Percentiles rank a stretch among this genome's conserved stretches.
Evolutionary conservation across 1,284 basidiomycete species (phyloP).

Genomic region (Boletus austroedulis): DNA sequence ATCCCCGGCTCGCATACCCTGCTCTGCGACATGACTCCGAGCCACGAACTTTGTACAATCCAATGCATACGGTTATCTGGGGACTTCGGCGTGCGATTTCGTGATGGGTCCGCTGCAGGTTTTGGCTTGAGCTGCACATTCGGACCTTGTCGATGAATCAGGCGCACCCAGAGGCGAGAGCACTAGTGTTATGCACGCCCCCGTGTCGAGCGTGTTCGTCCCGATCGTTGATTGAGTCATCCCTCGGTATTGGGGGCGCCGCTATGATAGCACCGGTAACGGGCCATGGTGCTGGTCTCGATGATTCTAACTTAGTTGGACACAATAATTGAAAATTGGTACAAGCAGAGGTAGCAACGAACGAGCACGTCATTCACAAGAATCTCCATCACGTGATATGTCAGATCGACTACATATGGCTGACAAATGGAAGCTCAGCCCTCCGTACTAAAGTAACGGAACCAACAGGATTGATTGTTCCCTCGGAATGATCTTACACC

Average conservation of each 20-base stretch:
- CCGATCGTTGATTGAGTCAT: conserved; percentile 54
- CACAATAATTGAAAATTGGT: too few relatives aligned
- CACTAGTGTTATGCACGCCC: conserved; percentile 25
- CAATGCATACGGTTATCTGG: conserved; percentile 34
- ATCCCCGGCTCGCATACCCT: conserved; percentile 34
- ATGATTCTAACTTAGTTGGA: too few relatives aligned
- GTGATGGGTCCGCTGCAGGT: conserved; percentile 65
- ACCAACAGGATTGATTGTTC: too few relatives aligned
- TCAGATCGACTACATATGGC: too few relatives aligned
- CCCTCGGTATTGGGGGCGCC: too few relatives aligned
- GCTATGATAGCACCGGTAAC: too few relatives aligned
- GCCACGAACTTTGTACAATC: conserved; percentile 2
- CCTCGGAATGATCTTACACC: not conserved
- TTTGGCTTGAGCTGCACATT: conserved; percentile 40
- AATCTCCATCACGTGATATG: too few relatives aligned
- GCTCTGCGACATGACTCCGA: conserved; percentile 42
- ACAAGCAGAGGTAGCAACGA: too few relatives aligned
- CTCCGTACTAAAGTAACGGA: too few relatives aligned
- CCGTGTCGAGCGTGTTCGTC: conserved; percentile 38
- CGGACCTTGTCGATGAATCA: conserved; percentile 44
- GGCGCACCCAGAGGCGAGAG: conserved; percentile 40
- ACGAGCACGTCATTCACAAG: too few relatives aligned
- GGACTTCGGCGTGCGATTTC: conserved; percentile 50
- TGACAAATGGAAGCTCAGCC: too few relatives aligned
- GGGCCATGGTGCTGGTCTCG: too few relatives aligned